Evolutionary conservation across 2,329 filamentous ascomycete species (phyloP), one percentile per base, ranked within the genome.

Genomic region (Botryotinia calthae): DNA sequence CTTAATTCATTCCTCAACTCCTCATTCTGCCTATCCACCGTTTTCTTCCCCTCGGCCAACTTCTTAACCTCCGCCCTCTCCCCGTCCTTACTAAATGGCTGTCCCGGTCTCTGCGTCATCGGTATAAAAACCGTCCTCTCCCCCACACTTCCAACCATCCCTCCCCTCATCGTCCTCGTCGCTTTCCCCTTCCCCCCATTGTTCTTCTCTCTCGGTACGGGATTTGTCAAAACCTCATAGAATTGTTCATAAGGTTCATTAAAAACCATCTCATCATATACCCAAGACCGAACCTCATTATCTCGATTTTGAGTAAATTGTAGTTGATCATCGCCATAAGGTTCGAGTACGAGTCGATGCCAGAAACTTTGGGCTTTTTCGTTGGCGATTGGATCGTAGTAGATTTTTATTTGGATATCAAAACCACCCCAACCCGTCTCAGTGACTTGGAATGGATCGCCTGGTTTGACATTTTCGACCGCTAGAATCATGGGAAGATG

Each of bases 341-440:
- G 93, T 80, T 98, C 95, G 18, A 99, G 87, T 70, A 95, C 93
- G 73, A 99, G 85, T 79, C 94, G 94, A 82, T 98, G 96, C 85
- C 96, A 97, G 2, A 97, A 84, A n/a, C 95, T 97, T 83, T 97
- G 93, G 7, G 95, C 93, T 82, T 99, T 99, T 85, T 99, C 96
- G 78, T 89, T 90, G 54, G 91, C 92, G 81, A 97, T 93, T 72
- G 92, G 90, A 72, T 93, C 90, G 83, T 98, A 99, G 85, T 97
- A 97, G 62, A 99, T 87, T 81, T 97, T 94, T 81, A 99, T 92
- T 75, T 95, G 93, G 79, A 99, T 97, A 82, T 96, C 94, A 84
- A 99, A 99, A 84, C 98, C 96, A 79, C 96, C 96, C 93, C 97
- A 99, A 66, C 96, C 96, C 0, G 96, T 98, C 83, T 98, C 96